Evolutionary conservation across 2,329 filamentous ascomycete genomes (phyloP), one percentile per base, ranked within the genome.

Genomic region (Diplodia sapinea): DNA sequence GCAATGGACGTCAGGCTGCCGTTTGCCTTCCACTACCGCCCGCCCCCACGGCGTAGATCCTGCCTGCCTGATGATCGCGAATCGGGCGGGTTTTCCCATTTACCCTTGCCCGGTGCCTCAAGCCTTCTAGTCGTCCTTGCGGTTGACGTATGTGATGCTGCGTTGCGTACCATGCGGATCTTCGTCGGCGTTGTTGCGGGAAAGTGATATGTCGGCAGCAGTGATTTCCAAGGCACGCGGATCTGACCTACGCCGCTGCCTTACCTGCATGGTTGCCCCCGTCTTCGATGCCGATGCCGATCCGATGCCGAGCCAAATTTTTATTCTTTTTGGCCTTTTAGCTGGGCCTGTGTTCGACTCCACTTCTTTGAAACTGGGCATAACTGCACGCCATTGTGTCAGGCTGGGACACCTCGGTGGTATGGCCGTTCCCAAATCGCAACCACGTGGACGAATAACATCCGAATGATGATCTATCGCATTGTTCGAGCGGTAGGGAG

Each of bases 321-420:
- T 26, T 26, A 26, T 26, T 33, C 33, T 4, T 20, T 56, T 23
- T 23, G 13, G 26, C 29, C 4, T 36, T 51, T 26, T 63, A 12
- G 38, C 57, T 62, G 15, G 31, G 31, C 38, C 40, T 36, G 13
- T 56, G 33, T 33, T 29, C 43, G 43, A n/a, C 47, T 38, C 59
- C 47, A 51, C 59, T 63, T 63, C 47, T 63, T 15, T 51, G 59
- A 51, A 63, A 51, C 59, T n/a, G 59, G 55, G 59, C 43, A 36
- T 11, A 63, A 63, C 59, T 26, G 29, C 59, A 40, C 29, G n/a
- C 31, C 17, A 33, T 23, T 38, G 59, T 63, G 31, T 51, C 43
- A 38, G 43, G 43, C 59, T 51, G 31, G 29, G 20, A n/a, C 13
- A 38, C 4, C 4, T n/a, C 47, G 17, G 15, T 20, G 33, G 20